Base-by-base conservation (phyloP, 495 filamentous ascomycete genomes). In the Rhypophila decipiens region DNA sequence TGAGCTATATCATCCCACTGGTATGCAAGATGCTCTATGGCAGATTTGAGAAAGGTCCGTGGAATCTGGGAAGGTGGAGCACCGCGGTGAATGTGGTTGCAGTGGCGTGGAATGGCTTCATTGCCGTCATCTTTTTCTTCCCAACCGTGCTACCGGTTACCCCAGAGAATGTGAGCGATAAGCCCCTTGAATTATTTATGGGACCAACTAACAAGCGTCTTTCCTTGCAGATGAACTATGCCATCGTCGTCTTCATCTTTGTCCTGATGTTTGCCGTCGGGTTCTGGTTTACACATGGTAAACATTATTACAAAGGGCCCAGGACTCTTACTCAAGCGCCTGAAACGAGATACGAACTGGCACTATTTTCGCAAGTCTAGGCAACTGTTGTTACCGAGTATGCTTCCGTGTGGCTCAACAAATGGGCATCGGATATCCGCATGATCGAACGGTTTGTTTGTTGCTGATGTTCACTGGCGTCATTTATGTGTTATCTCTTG, bases 1-100 rank as follows among this genome's bases (percentile, higher is more conserved):
- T 78, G 69, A 73, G 68, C 34, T 84, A 83, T 62, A 70, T 74
- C 47, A 77, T 83, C 39, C 81, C 81, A 0, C 75, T 85, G 38
- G 47, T 79, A 19, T 83, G 78, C 61, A 85, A 84, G 61, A 50
- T 84, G 39, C 8, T 71, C 3, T 82, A 73, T 38, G 70, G 73
- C 12, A 63, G 72, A 24, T 83, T 84, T 50, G 60, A 78, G 60
- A 72, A 66, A 12, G 81, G 79, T 18, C 81, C 80, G 15, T 84
- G 77, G 74, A 67, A 83, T 52, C 64, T 84, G 66, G 79, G 80
- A 9, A 55, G 60, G 27, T 59, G 65, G 13, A 66, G 71, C 40
- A 42, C 53, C 1, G 56, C 50, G 10, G 65, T 79, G 22, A 85
- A 85, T 48, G 49, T 53, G 4, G 75, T 72, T 64, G 78, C 79